These are phyloP conservation scores for Lithospermum erythrorhizon DNA, from an alignment of 257 asterid species.

Conservation along the genomic window DNA sequence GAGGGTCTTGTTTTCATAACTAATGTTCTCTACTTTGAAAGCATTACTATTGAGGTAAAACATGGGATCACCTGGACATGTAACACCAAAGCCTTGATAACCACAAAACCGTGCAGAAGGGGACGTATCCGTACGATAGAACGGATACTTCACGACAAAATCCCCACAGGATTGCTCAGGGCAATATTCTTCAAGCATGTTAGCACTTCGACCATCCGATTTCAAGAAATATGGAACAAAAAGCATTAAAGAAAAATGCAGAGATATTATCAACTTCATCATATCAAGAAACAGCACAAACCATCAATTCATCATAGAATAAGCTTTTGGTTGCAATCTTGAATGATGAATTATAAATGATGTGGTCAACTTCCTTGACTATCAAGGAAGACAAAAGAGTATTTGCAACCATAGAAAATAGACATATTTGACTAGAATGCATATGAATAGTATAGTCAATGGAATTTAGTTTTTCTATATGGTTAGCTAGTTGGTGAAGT, in stretches of 20 bases:
- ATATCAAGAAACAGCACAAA: background rate
- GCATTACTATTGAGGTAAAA: background rate
- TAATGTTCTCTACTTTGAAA: conserved; percentile 8
- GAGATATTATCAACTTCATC: background rate
- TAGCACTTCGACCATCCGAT: background rate
- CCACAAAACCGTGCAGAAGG: conserved; percentile 14
- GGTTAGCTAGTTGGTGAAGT: background rate
- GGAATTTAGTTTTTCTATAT: background rate
- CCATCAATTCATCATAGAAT: background rate
- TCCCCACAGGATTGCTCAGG: background rate
- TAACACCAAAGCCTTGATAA: conserved; percentile 17
- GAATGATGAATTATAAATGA: background rate
- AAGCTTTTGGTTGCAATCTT: background rate
- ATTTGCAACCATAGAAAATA: background rate
- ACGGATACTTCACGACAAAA: conserved; percentile 13
- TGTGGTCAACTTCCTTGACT: background rate
- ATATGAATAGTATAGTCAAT: background rate
- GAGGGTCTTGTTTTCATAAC: background rate
- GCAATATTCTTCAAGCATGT: background rate
- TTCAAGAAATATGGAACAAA: conserved; percentile 2
- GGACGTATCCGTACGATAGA: conserved; percentile 6
- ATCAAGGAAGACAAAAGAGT: background rate
- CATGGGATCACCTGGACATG: background rate
- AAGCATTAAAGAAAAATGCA: background rate
- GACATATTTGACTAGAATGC: background rate